Conservation (phyloP, 305 asterid species). For the Lippia alba region DNA sequence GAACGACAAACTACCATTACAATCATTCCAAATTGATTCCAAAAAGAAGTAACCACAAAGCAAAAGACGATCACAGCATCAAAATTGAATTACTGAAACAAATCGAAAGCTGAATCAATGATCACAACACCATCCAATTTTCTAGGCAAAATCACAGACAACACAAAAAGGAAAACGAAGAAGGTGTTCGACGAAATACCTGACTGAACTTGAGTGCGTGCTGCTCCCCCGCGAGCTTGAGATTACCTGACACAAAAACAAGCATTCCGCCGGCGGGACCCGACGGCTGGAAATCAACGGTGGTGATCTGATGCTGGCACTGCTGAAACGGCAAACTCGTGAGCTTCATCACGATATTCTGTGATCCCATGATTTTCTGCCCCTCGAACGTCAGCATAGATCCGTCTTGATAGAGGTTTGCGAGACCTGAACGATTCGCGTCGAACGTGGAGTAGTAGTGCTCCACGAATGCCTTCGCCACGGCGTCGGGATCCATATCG, state of each 20-base stretch:
- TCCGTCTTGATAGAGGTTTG: conserved; percentile 60
- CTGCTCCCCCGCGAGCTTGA: conserved; percentile 63
- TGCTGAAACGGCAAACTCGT: conserved; percentile 68
- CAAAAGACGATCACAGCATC: conserved; percentile 10
- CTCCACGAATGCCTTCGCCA: conserved; percentile 70
- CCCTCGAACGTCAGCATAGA: conserved; percentile 76
- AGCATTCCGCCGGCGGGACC: conserved; percentile 64
- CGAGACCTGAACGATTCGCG: conserved; percentile 60
- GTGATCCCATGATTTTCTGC: conserved; percentile 60
- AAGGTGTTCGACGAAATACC: conserved; percentile 33
- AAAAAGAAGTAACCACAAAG: background rate
- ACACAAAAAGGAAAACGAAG: background rate
- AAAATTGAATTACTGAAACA: conserved; percentile 5
- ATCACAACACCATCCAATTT: conserved; percentile 1
- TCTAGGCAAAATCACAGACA: background rate
- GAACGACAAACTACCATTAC: too few relatives aligned
- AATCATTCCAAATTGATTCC: too few relatives aligned
- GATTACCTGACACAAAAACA: conserved; percentile 63
- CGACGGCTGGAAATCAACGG: conserved; percentile 65
- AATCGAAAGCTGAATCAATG: conserved; percentile 9
- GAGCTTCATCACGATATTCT: conserved; percentile 55
- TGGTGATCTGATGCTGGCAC: conserved; percentile 64
- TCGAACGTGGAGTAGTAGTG: conserved; percentile 78
- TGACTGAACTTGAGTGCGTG: conserved; percentile 66
- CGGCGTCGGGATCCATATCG: conserved; percentile 71